A percentile compares a stretch with the other conserved stretches of the same genome.
phyloP scores from a whole-genome alignment of 139 green algal species.

The Microglena sp. region DNA sequence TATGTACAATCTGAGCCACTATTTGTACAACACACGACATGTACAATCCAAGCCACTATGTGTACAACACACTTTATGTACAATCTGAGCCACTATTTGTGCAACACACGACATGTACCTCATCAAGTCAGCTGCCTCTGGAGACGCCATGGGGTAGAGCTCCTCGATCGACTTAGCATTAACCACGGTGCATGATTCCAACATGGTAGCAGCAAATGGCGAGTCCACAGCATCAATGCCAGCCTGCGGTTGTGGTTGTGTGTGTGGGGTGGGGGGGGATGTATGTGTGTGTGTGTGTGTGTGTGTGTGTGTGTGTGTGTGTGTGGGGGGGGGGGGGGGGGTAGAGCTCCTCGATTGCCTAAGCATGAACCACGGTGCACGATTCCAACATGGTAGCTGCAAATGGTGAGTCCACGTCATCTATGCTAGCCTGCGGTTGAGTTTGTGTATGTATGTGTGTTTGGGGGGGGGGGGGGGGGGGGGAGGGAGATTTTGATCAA shows the following conservation, averaged over 20 bases:
- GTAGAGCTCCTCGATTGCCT: slow-evolving; percentile 61
- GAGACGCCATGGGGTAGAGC: slow-evolving; percentile 67
- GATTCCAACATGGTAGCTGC: slow-evolving; percentile 87
- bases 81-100: not conserved
- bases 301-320: too few species aligned
- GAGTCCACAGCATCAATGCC: slow-evolving; percentile 81
- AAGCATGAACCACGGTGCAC: slow-evolving; percentile 45
- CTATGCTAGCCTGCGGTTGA: slow-evolving; percentile 76
- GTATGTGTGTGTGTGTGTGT: too few species aligned
- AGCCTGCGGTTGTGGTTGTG: too few species aligned
- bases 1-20: too few species aligned
- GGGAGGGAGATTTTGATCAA: slow-evolving; percentile 71
- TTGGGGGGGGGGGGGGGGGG: too few species aligned
- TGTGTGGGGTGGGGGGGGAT: too few species aligned
- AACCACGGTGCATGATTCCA: slow-evolving; percentile 64
- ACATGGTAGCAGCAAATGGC: slow-evolving; percentile 88
- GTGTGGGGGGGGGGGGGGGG: too few species aligned
- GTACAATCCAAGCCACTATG: too few species aligned
- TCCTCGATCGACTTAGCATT: slow-evolving; percentile 43
- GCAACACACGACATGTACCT: slow-evolving; percentile 28
- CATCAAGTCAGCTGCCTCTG: slow-evolving; percentile 80
- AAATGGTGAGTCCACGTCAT: slow-evolving; percentile 79
- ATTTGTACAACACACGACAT: too few species aligned
- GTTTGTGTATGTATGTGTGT: too few species aligned
- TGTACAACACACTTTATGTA: not conserved